phyloP scores from a whole-genome alignment of 176 grass and related monocot species.

The Aegilops speltoides region DNA sequence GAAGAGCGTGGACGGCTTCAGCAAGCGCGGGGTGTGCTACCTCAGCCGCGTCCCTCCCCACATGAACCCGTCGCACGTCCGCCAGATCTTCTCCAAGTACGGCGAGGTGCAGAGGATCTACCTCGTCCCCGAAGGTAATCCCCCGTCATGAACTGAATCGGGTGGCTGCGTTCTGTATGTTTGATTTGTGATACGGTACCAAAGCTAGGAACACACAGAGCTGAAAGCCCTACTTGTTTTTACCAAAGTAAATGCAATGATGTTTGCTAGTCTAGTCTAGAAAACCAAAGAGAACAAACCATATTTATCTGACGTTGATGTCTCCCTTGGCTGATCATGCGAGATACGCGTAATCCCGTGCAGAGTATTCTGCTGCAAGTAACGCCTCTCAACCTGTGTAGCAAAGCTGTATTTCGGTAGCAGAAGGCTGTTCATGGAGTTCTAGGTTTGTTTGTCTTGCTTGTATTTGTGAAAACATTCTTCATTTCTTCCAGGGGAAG shows the following conservation, averaged over 20 bases:
- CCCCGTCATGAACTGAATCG: neutral
- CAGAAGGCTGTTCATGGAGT: too few relatives aligned
- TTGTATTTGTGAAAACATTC: neutral
- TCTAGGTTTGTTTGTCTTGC: neutral
- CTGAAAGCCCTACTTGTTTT: neutral
- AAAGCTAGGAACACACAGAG: neutral
- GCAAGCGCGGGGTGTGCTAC: constrained; percentile 82
- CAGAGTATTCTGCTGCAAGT: neutral
- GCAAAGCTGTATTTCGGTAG: neutral
- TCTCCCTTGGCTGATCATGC: neutral
- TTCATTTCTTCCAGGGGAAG: neutral
- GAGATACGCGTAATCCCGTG: neutral
- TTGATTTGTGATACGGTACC: neutral
- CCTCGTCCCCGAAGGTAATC: constrained; percentile 76
- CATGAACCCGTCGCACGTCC: constrained; percentile 90
- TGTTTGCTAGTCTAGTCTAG: neutral
- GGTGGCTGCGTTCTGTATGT: neutral
- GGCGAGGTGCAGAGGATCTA: constrained; percentile 90
- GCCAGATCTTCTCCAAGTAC: constrained; percentile 83
- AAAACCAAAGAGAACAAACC: neutral
- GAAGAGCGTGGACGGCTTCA: constrained; percentile 21
- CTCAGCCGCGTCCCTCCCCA: constrained; percentile 87
- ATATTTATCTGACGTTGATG: neutral
- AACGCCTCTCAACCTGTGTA: neutral
- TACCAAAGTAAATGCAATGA: neutral